Evolutionary conservation across 495 filamentous ascomycete species (phyloP), one percentile per base, ranked within the genome.

Genomic region (Jackrogersella multiformis): DNA sequence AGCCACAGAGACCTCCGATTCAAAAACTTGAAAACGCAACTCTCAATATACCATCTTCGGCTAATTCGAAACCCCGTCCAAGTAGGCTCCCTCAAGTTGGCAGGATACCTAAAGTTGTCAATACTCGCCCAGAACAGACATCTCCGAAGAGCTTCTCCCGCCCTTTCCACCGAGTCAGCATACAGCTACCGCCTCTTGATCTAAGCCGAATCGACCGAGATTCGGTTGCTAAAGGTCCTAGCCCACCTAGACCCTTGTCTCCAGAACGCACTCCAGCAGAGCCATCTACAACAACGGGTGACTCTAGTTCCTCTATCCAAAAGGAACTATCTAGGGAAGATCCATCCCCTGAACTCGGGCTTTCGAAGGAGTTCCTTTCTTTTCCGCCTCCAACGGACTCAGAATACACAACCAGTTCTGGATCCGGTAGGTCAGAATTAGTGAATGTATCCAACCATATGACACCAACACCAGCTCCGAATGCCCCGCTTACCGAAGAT

Each of bases 101-200:
- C 10, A 89, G 94, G 8, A 98, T 98, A 62, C 94, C 94, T 18
- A 88, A 88, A 68, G 92, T 97, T 9, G 86, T 94, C 34, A 94
- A 89, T 38, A 89, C 89, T 57, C 85, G 89, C 44, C 85, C 88
- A 34, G 87, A 90, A 64, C 85, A 83, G 55, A 88, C 88, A 4
- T 87, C 91, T 2, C 83, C 90, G 12, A 89, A 90, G 74, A 96
- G 93, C 13, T 97, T 96, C 73, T 97, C 93, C 1, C 81, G 93
- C 38, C 93, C 93, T 1, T 93, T 93, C 69, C 85, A 82, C 56
- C 75, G 81, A 28, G 52, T 70, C 42, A 78, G 76, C 32, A 52
- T 76, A 18, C 71, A 74, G 28, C 70, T 75, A 38, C 76, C 78
- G 8, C 77, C 79, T 10, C 69, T 82, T 68, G 67, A 78, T 71